Conservation (phyloP, 192 early-diverging fungal genomes). For the Coemansia sp. region DNA sequence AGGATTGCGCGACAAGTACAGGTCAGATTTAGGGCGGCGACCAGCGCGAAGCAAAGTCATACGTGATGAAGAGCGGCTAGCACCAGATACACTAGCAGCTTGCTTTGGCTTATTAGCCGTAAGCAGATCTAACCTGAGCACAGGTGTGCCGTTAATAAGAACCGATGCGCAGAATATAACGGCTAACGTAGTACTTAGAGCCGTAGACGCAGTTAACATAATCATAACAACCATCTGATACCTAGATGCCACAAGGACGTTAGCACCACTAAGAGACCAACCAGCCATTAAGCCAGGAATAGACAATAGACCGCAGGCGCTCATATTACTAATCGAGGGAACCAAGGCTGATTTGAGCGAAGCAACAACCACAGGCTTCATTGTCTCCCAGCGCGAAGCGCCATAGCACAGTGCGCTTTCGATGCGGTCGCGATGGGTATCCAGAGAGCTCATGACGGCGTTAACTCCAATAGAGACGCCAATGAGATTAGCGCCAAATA, state of each 20-base stretch:
- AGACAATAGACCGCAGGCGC: conserved; percentile 80
- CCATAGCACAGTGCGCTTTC: conserved; percentile 72
- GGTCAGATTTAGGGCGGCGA: conserved; percentile 22
- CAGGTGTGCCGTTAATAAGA: conserved; percentile 32
- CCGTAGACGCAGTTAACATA: conserved; percentile 76
- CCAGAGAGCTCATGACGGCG: conserved; percentile 60
- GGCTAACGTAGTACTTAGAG: conserved; percentile 59
- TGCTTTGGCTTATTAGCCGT: neutral
- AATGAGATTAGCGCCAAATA: conserved; percentile 79
- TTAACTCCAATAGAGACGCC: conserved; percentile 68
- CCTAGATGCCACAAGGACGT: conserved; percentile 73
- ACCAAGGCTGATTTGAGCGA: conserved; percentile 72
- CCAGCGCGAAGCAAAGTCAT: conserved; percentile 12
- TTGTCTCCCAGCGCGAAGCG: conserved; percentile 79
- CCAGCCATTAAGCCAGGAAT: conserved; percentile 91
- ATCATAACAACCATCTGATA: conserved; percentile 88
- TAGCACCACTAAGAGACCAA: conserved; percentile 80
- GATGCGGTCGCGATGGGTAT: conserved; percentile 53
- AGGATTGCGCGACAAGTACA: conserved; percentile 16
- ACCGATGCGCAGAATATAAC: conserved; percentile 44
- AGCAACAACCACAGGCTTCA: conserved; percentile 69
- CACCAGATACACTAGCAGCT: neutral
- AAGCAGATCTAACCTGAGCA: conserved; percentile 34
- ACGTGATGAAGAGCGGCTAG: conserved; percentile 8
- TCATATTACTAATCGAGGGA: conserved; percentile 78